phyloP scores from a whole-genome alignment of 768 basidiomycete genomes.

The Leucosporidium yakuticum region DNA sequence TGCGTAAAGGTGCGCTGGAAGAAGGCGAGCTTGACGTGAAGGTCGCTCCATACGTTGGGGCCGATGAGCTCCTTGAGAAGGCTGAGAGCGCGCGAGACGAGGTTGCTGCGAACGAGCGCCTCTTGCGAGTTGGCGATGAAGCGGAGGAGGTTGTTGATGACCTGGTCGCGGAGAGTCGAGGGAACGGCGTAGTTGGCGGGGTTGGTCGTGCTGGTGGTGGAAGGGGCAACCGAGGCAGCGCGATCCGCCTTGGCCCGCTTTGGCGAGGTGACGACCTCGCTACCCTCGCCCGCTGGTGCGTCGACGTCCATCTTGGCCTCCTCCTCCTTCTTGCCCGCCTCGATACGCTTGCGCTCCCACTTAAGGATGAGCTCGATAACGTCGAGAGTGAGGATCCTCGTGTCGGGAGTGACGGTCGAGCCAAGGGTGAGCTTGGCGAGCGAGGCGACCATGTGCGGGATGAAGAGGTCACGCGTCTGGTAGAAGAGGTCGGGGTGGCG shows the following conservation, averaged over 20 bases:
- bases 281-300: slow-evolving; percentile 9
- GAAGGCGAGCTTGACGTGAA: slow-evolving; percentile 82
- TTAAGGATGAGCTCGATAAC: slow-evolving; percentile 83
- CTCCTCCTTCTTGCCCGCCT: slow-evolving; percentile 31
- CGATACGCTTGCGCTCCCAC: slow-evolving; percentile 62
- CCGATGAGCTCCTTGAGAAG: slow-evolving; percentile 70
- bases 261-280: slow-evolving; percentile 20
- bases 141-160: slow-evolving; percentile 92
- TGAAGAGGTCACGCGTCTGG: slow-evolving; percentile 82
- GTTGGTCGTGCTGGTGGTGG: slow-evolving; percentile 34
- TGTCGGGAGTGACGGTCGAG: slow-evolving; percentile 61
- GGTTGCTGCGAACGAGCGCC: slow-evolving; percentile 42
- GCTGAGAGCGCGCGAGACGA: slow-evolving; percentile 45
- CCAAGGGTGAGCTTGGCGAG: slow-evolving; percentile 79
- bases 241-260: slow-evolving; percentile 43
- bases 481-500: slow-evolving; percentile 88
- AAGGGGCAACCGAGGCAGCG: slow-evolving; percentile 43
- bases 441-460: slow-evolving; percentile 87
- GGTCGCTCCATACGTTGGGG: slow-evolving; percentile 79
- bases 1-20: slow-evolving; percentile 73
- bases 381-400: slow-evolving; percentile 80
- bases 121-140: slow-evolving; percentile 60
- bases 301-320: slow-evolving; percentile 51
- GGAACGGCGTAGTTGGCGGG: slow-evolving; percentile 46
- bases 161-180: slow-evolving; percentile 71